phyloP scores from a whole-genome alignment of 495 filamentous ascomycete species.

The Hypoxylon perforatum region DNA sequence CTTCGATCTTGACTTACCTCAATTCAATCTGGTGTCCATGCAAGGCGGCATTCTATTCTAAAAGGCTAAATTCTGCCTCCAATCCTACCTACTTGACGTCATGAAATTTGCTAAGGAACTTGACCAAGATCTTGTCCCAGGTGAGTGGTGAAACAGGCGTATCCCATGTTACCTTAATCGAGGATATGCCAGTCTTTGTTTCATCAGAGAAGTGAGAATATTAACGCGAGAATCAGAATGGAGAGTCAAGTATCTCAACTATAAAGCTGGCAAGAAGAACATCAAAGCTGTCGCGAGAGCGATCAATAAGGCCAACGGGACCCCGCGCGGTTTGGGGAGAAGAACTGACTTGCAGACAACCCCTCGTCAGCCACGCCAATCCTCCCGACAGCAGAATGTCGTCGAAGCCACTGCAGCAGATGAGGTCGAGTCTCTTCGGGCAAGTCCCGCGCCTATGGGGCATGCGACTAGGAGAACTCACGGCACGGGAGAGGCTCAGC shows the following conservation, averaged over 20 bases:
- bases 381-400: slow-evolving; percentile 37
- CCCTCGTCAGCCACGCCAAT: slow-evolving; percentile 32
- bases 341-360: slow-evolving; percentile 33
- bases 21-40: slow-evolving; percentile 16
- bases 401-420: slow-evolving; percentile 18
- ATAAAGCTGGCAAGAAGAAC: slow-evolving; percentile 93
- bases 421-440: slow-evolving; percentile 35
- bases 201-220: neutral
- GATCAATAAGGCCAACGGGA: slow-evolving; percentile 69
- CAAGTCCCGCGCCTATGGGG: slow-evolving; percentile 37
- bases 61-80: slow-evolving; percentile 21
- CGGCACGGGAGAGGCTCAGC: slow-evolving; percentile 28
- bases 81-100: slow-evolving; percentile 35
- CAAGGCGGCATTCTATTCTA: slow-evolving; percentile 8
- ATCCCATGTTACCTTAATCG: neutral
- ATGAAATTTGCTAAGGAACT: slow-evolving; percentile 76
- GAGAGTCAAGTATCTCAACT: slow-evolving; percentile 91
- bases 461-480: slow-evolving; percentile 40
- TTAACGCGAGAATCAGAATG: slow-evolving; percentile 67
- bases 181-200: neutral
- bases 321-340: slow-evolving; percentile 51
- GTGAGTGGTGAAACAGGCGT: slow-evolving; percentile 44
- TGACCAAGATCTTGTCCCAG: slow-evolving; percentile 85
- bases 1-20: too few species aligned
- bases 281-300: slow-evolving; percentile 83